Evolutionary conservation across 257 asterid species (phyloP).

Genomic region (Solanum pinnatisectum): DNA sequence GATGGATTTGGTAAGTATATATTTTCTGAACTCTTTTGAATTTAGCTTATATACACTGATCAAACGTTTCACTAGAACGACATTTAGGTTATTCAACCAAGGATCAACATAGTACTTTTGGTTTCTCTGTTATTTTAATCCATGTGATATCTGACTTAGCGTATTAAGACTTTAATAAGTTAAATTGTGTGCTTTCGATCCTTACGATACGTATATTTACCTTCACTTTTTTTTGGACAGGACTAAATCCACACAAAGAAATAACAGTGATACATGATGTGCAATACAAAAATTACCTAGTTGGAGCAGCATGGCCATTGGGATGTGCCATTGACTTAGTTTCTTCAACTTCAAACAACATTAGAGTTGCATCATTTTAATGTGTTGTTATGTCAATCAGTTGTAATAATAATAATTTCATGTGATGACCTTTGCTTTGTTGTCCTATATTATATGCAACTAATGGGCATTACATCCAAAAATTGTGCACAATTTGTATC

Average conservation of each 20-base stretch:
- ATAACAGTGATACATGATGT: conserved; percentile 22
- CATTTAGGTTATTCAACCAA: too few relatives aligned
- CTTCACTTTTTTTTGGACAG: not conserved
- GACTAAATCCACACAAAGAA: conserved; percentile 12
- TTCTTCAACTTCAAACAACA: conserved; percentile 9
- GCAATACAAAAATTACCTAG: conserved; percentile 16
- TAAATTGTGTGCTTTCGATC: not conserved
- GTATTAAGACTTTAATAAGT: not conserved
- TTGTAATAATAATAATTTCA: not conserved
- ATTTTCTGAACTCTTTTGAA: not conserved
- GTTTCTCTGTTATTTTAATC: not conserved
- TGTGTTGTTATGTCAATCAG: not conserved
- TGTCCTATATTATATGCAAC: too few relatives aligned
- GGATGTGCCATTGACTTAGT: conserved; percentile 45
- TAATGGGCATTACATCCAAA: not conserved
- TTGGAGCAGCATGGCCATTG: conserved; percentile 54
- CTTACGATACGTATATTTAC: not conserved
- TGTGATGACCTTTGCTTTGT: not conserved
- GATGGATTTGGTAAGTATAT: conserved; percentile 36
- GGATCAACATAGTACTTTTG: not conserved
- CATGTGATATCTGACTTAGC: not conserved
- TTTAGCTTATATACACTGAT: not conserved
- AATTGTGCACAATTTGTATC: not conserved
- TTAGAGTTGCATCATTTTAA: not conserved
- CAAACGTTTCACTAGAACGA: too few relatives aligned